Percentiles rank a stretch among this genome's conserved stretches.
Conservation (phyloP, 768 basidiomycete genomes). For the Rhizopogon vulgaris region DNA sequence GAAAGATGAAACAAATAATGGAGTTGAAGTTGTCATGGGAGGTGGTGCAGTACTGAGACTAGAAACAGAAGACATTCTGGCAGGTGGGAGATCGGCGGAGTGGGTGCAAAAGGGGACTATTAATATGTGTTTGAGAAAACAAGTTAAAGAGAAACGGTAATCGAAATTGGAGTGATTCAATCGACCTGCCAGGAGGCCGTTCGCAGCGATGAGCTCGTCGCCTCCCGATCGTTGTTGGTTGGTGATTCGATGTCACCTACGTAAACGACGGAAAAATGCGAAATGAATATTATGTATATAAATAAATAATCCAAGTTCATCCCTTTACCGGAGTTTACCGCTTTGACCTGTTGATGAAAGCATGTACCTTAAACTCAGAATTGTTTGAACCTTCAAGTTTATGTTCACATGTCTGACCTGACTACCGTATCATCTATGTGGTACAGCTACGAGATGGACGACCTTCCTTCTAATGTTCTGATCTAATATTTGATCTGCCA, state of each 20-base stretch:
- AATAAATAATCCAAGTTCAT: too few relatives aligned
- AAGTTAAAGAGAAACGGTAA: not conserved
- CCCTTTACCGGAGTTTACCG: too few relatives aligned
- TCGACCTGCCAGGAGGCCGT: not conserved
- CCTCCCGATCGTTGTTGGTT: not conserved
- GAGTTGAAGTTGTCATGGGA: not conserved
- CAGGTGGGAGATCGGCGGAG: not conserved
- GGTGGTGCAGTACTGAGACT: not conserved
- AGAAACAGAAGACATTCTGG: conserved; percentile 9
- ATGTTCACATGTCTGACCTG: too few relatives aligned
- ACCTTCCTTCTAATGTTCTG: too few relatives aligned
- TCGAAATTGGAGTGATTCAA: not conserved
- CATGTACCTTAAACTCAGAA: too few relatives aligned
- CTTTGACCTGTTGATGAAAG: too few relatives aligned
- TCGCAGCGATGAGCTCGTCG: not conserved
- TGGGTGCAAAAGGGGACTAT: conserved; percentile 7
- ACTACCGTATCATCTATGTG: too few relatives aligned
- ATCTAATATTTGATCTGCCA: too few relatives aligned
- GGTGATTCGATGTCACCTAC: too few relatives aligned
- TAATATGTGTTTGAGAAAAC: conserved; percentile 8
- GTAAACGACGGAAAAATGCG: not conserved
- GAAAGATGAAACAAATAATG: not conserved
- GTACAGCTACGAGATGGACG: too few relatives aligned
- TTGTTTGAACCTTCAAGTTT: too few relatives aligned
- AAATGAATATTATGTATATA: not conserved